These are phyloP conservation scores for Salix arbutifolia DNA, from an alignment of 345 rosid genomes.

Conservation along the genomic window DNA sequence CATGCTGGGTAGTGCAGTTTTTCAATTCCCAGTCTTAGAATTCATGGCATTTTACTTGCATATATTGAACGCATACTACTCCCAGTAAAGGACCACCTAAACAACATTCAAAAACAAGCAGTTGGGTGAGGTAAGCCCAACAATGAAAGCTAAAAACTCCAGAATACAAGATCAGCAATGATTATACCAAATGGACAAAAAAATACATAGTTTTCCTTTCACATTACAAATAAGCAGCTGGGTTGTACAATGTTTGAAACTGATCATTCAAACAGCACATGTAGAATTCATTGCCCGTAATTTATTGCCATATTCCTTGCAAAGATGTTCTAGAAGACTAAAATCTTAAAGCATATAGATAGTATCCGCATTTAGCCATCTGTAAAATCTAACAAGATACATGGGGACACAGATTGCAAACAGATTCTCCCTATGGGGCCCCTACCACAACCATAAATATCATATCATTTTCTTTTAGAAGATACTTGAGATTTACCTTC, in stretches of 20 bases:
- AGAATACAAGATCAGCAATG: not conserved
- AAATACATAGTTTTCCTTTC: not conserved
- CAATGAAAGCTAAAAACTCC: not conserved
- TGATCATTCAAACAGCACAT: not conserved
- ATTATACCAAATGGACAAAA: not conserved
- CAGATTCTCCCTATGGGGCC: not conserved
- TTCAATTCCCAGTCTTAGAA: not conserved
- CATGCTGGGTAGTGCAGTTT: not conserved
- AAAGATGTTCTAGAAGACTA: not conserved
- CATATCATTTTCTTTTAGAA: not conserved
- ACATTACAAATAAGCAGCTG: not conserved
- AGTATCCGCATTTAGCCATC: not conserved
- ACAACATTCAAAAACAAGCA: not conserved
- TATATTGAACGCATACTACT: not conserved
- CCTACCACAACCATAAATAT: not conserved
- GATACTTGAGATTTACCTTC: constrained; percentile 59
- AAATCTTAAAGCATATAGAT: not conserved
- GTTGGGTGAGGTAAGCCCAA: not conserved
- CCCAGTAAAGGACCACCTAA: not conserved
- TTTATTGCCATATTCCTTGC: not conserved
- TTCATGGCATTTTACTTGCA: not conserved
- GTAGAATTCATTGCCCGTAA: not conserved
- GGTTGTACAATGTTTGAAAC: not conserved
- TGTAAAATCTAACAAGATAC: not conserved
- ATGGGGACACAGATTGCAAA: not conserved